Percentiles rank a stretch among this genome's conserved stretches.
phyloP scores from a whole-genome alignment of 2,329 filamentous ascomycete species.

The Coniochaeta ligniaria region DNA sequence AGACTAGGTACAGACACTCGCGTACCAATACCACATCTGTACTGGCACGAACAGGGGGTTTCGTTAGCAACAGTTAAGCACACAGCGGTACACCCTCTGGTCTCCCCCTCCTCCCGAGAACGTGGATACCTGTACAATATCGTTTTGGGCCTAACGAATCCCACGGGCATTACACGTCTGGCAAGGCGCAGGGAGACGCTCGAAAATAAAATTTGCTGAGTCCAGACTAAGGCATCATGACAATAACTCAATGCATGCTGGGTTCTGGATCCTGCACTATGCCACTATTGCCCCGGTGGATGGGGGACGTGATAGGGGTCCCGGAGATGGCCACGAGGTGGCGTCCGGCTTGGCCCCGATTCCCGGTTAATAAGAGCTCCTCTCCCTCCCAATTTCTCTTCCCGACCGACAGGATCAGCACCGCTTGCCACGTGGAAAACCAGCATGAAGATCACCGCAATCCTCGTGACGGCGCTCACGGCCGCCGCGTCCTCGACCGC shows the following conservation, averaged over 20 bases:
- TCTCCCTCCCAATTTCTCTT: background rate
- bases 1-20: too few relatives aligned
- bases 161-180: too few relatives aligned
- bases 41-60: too few relatives aligned
- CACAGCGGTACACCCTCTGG: too few relatives aligned
- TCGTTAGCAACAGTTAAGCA: too few relatives aligned
- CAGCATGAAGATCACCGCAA: slow-evolving; percentile 4
- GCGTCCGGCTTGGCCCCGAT: background rate
- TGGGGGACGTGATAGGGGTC: background rate
- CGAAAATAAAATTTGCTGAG: background rate
- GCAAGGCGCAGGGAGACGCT: too few relatives aligned
- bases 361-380: background rate
- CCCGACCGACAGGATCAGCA: background rate
- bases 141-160: too few relatives aligned
- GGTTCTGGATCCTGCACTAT: background rate
- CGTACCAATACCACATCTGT: too few relatives aligned
- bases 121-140: too few relatives aligned
- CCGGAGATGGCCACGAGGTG: background rate
- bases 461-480: slow-evolving; percentile 10
- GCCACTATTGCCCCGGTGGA: background rate
- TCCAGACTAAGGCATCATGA: background rate
- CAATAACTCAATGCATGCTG: background rate
- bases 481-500: slow-evolving; percentile 2
- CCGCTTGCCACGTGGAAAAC: background rate
- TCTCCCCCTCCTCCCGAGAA: too few relatives aligned